phyloP scores from a whole-genome alignment of 306 rosid genomes.

The Hylodesmum podocarpum region DNA sequence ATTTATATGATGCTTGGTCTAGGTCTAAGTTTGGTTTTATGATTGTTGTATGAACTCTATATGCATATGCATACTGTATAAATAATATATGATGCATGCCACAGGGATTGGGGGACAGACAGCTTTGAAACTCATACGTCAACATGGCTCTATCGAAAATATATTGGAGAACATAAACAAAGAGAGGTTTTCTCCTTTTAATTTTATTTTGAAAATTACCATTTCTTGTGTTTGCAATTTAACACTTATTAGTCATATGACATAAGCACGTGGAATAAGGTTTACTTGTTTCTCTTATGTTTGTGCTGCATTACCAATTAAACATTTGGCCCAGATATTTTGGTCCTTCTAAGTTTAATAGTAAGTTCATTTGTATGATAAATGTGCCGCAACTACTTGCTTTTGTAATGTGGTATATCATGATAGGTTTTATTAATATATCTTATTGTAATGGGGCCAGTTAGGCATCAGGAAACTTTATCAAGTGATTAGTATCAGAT shows the following conservation, averaged over 20 bases:
- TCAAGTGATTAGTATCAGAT: not conserved
- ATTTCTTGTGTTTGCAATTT: constrained; percentile 12
- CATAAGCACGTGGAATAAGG: constrained; percentile 1
- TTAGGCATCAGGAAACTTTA: not conserved
- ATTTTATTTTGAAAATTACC: not conserved
- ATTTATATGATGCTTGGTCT: constrained; percentile 12
- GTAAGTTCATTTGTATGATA: constrained; percentile 1
- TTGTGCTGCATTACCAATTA: not conserved
- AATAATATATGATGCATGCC: constrained; percentile 22
- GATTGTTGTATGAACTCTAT: constrained; percentile 1
- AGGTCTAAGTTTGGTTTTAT: not conserved
- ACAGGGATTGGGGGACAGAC: constrained; percentile 94
- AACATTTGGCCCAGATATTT: constrained; percentile 17
- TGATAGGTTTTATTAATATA: not conserved
- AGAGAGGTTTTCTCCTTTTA: constrained; percentile 64
- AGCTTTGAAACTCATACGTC: constrained; percentile 92
- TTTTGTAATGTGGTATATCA: not conserved
- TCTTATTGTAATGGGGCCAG: not conserved
- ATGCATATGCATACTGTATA: constrained; percentile 9
- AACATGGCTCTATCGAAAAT: constrained; percentile 87
- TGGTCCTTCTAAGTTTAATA: constrained; percentile 5
- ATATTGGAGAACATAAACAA: constrained; percentile 80
- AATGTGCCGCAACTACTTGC: not conserved
- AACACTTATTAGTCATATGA: not conserved
- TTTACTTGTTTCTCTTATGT: constrained; percentile 21